Percentiles rank a stretch among this genome's conserved stretches.
Conservation (phyloP, 768 basidiomycete species). For the Tulasnella sp. region DNA sequence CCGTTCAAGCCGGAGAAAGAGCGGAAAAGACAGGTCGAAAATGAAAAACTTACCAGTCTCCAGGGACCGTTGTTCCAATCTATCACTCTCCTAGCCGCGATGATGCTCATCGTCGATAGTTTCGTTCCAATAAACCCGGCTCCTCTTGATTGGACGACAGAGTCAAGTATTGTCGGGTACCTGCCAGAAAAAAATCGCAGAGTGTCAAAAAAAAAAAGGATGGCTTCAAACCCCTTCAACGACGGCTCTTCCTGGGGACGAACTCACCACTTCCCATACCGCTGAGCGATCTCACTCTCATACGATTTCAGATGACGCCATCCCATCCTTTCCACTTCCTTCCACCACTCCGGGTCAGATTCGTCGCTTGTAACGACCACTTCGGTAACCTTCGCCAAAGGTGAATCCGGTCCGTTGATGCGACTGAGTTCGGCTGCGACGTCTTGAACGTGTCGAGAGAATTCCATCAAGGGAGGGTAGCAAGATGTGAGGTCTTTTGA, state of each 20-base stretch:
- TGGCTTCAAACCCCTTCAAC: background rate
- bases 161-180: background rate
- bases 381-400: background rate
- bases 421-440: background rate
- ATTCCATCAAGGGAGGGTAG: background rate
- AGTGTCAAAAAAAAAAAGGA: background rate
- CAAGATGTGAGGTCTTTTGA: background rate
- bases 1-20: too few relatives aligned
- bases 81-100: constrained; percentile 18
- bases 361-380: background rate
- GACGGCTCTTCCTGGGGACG: too few relatives aligned
- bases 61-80: constrained; percentile 24
- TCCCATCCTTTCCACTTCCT: background rate
- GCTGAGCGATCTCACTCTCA: background rate
- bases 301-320: background rate
- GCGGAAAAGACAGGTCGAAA: background rate
- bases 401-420: background rate
- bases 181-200: background rate
- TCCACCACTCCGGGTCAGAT: background rate
- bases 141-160: constrained; percentile 5
- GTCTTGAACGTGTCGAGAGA: background rate
- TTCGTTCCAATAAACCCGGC: constrained; percentile 26
- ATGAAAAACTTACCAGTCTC: background rate
- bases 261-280: background rate
- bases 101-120: constrained; percentile 28